Evolutionary conservation across 2,329 filamentous ascomycete species (phyloP), one percentile per base, ranked within the genome.

Genomic region (Alternaria postmessia): DNA sequence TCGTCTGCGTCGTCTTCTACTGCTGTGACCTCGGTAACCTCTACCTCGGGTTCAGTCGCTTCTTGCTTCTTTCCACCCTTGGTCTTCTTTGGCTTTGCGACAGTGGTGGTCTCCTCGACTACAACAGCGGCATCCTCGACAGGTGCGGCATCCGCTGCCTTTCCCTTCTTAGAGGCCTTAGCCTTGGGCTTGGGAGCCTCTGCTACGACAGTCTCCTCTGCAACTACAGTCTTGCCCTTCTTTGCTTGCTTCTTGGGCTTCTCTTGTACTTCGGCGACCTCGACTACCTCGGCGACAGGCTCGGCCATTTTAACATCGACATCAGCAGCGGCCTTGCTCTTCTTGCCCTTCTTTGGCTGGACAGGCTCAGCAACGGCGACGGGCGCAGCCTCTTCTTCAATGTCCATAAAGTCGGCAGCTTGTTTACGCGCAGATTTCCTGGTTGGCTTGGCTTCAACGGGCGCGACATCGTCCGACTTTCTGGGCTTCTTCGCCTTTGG

Each of bases 401-500:
- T 70, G 47, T 66, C 66, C 61, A 78, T 70, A 61, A 78, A 71
- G 62, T 78, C 76, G 26, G 72, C 72, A 16, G 77, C 78, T 14
- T 74, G 73, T 60, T 79, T 79, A 56, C 77, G 78, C 44, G 71
- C 59, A 9, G 66, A 54, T 64, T 76, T 78, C 11, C 68, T 67
- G 7, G 63, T 52, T 6, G 67, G 48, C 53, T 65, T 71, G 48
- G 66, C 59, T 16, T 68, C 65, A 39, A 64, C 49, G n/a, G 68
- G 64, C 41, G 69, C 59, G 54, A 64, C 61, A 39, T 73, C 69
- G 51, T 76, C 73, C 18, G 72, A 70, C 59, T 79, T 77, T 68
- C 73, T 78, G 65, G 75, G 66, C 67, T 79, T 79, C 65, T 79
- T 80, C 46, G 77, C 70, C 56, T 76, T 77, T 42, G 75, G 75